These are phyloP conservation scores for Colletotrichum acutatum DNA, from an alignment of 2,329 filamentous ascomycete species.

Conservation along the genomic window DNA sequence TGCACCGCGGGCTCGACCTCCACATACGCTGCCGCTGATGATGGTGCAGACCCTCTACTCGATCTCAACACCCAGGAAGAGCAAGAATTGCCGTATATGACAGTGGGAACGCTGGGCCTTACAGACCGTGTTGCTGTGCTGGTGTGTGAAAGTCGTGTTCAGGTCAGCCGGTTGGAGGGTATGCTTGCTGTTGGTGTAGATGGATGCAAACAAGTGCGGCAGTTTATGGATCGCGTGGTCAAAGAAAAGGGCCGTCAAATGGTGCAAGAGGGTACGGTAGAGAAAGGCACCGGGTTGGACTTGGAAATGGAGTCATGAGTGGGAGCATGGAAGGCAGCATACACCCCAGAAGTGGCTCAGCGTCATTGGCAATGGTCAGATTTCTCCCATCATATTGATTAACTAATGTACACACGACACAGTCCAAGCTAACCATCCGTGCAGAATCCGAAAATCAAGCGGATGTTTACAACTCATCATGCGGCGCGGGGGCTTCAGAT, in stretches of 20 bases:
- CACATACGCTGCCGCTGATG: conserved; percentile 72
- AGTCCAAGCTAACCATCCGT: conserved; percentile 11
- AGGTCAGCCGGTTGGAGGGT: conserved; percentile 82
- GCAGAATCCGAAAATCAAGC: neutral
- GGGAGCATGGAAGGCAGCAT: conserved; percentile 21
- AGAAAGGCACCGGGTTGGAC: conserved; percentile 58
- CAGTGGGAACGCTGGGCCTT: conserved; percentile 81
- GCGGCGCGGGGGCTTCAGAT: conserved; percentile 43
- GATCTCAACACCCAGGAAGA: conserved; percentile 85
- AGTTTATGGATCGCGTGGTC: conserved; percentile 84
- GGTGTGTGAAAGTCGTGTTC: conserved; percentile 89
- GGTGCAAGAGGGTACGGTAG: conserved; percentile 65
- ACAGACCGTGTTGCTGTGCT: conserved; percentile 82
- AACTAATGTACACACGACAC: conserved; percentile 18
- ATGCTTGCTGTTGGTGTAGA: conserved; percentile 95
- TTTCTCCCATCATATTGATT: conserved; percentile 7
- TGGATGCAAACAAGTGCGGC: conserved; percentile 86
- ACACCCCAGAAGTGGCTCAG: conserved; percentile 9
- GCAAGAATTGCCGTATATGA: conserved; percentile 88
- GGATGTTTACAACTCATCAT: conserved; percentile 61
- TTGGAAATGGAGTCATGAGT: conserved; percentile 61
- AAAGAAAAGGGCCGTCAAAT: conserved; percentile 75
- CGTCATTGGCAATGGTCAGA: conserved; percentile 20
- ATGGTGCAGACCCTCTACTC: conserved; percentile 79
- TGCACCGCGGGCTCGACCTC: conserved; percentile 88